Evolutionary conservation across 2,329 filamentous ascomycete species (phyloP).

Genomic region (Trichoderma oligosporum): DNA sequence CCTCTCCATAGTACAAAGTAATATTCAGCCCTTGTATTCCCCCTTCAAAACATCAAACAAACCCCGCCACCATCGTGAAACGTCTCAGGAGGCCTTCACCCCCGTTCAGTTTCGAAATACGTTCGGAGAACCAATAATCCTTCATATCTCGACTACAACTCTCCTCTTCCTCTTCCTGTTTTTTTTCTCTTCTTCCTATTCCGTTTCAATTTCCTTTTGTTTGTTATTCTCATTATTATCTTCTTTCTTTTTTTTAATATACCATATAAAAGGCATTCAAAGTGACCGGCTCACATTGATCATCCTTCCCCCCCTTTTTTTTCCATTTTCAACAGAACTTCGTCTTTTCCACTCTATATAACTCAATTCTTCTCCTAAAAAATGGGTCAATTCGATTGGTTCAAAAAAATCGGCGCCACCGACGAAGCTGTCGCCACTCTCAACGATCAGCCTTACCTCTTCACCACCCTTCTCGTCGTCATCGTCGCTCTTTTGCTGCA

Average conservation of each 20-base stretch:
- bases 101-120: conserved; percentile 13
- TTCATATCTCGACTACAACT: neutral
- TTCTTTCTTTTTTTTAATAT: neutral
- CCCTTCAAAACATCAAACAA: conserved; percentile 4
- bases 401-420: conserved; percentile 54
- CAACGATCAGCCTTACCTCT: conserved; percentile 59
- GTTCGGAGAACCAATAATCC: too few species aligned
- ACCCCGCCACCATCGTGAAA: conserved; percentile 18
- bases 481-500: conserved; percentile 48
- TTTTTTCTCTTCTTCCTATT: neutral
- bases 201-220: neutral
- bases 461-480: conserved; percentile 54
- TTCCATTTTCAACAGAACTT: neutral
- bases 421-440: conserved; percentile 55
- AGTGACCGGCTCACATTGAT: neutral
- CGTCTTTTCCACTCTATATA: neutral
- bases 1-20: too few species aligned
- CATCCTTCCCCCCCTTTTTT: neutral
- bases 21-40: too few species aligned
- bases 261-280: neutral
- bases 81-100: conserved; percentile 19
- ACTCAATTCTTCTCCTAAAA: neutral
- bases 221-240: neutral
- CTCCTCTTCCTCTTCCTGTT: neutral
- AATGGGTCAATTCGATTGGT: conserved; percentile 56